Evolutionary conservation across 2,329 filamentous ascomycete species (phyloP).

Genomic region (Colletotrichum zoysiae): DNA sequence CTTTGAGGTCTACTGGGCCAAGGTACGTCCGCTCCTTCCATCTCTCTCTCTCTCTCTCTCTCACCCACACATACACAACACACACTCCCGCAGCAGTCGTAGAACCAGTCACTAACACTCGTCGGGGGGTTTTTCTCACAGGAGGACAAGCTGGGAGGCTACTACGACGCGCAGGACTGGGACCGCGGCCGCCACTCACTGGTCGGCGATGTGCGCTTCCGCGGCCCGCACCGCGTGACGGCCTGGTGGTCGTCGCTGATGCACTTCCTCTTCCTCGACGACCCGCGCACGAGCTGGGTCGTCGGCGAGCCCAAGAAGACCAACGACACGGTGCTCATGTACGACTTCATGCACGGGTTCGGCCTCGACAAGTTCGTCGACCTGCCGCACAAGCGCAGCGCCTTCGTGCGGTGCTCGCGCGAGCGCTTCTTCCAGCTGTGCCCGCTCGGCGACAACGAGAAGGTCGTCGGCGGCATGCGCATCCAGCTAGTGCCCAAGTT

Average conservation of each 20-base stretch:
- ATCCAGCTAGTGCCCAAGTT: conserved; percentile 68
- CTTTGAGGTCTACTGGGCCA: conserved; percentile 85
- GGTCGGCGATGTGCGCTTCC: conserved; percentile 70
- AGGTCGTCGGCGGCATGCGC: conserved; percentile 65
- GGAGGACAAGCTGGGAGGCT: conserved; percentile 69
- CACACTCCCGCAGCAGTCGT: too few species aligned
- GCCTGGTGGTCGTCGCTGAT: conserved; percentile 73
- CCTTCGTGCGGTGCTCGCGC: conserved; percentile 73
- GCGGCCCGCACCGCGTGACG: conserved; percentile 70
- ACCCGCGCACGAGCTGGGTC: conserved; percentile 67
- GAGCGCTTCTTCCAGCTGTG: conserved; percentile 79
- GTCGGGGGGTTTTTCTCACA: conserved; percentile 43
- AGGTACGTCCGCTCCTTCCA: conserved; percentile 55
- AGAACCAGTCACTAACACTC: conserved; percentile 14
- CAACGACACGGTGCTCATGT: conserved; percentile 77
- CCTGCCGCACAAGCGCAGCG: conserved; percentile 78
- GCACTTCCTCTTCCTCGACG: conserved; percentile 73
- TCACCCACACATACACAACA: too few species aligned
- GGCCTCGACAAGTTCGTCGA: conserved; percentile 80
- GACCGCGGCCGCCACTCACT: conserved; percentile 71
- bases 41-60: conserved; percentile 39
- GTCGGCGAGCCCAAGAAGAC: conserved; percentile 80
- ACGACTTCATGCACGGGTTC: conserved; percentile 81
- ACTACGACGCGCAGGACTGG: conserved; percentile 67
- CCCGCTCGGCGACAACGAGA: conserved; percentile 68